Conservation (phyloP, 257 asterid genomes). For the Eucommia ulmoides region DNA sequence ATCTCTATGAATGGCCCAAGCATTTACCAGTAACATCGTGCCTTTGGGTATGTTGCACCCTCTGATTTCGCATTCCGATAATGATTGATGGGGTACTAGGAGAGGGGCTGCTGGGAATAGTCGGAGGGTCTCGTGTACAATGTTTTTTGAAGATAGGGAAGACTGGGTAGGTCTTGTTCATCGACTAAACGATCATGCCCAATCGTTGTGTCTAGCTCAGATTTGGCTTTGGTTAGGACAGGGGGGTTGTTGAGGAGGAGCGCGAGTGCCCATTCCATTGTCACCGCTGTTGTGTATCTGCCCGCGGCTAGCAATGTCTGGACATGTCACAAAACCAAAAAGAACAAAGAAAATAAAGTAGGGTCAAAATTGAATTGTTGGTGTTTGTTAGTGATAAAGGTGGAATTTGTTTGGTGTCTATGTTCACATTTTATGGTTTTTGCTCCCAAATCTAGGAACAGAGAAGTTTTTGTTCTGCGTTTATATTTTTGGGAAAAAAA, state of each 20-base stretch:
- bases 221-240: constrained; percentile 6
- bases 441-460: too few species aligned
- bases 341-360: too few species aligned
- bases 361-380: too few species aligned
- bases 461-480: too few species aligned
- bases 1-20: neutral
- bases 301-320: constrained; percentile 34
- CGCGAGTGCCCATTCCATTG: constrained; percentile 40
- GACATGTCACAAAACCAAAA: too few species aligned
- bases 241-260: constrained; percentile 25
- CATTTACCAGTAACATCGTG: neutral
- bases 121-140: neutral
- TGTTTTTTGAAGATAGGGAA: neutral
- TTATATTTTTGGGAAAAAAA: too few species aligned
- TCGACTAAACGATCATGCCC: constrained; percentile 17
- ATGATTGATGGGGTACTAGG: too few species aligned
- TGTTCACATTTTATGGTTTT: too few species aligned
- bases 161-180: constrained; percentile 19
- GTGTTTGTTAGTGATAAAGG: too few species aligned
- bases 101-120: neutral
- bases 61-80: too few species aligned
- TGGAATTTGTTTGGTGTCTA: too few species aligned
- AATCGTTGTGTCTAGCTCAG: constrained; percentile 14
- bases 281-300: constrained; percentile 23
- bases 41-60: too few species aligned